Conservation (phyloP, 805 yeast genomes). For the Starmerella scarabaei region DNA sequence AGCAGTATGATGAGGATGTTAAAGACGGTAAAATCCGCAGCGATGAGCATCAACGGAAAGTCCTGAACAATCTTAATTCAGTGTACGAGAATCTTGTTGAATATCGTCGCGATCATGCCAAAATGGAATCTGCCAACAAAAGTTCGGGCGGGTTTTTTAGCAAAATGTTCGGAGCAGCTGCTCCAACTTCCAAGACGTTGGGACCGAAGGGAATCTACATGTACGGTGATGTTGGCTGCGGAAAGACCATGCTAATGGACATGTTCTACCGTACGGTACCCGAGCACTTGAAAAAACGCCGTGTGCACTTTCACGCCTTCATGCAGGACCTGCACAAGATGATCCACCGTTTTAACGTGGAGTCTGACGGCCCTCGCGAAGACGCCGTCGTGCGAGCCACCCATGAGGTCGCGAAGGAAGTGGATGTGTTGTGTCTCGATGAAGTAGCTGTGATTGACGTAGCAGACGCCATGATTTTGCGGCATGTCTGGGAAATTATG, state of each 20-base stretch:
- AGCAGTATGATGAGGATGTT: slow-evolving; percentile 28
- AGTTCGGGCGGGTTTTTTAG: neutral
- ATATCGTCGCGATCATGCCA: slow-evolving; percentile 45
- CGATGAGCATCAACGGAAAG: slow-evolving; percentile 70
- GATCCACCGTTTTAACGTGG: slow-evolving; percentile 55
- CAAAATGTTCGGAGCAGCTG: neutral
- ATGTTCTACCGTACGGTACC: slow-evolving; percentile 81
- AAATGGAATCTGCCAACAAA: slow-evolving; percentile 11
- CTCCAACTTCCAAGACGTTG: slow-evolving; percentile 8
- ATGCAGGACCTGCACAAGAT: slow-evolving; percentile 90
- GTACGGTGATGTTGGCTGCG: slow-evolving; percentile 97
- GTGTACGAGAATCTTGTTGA: slow-evolving; percentile 42
- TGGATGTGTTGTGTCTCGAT: slow-evolving; percentile 82
- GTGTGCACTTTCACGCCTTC: slow-evolving; percentile 92
- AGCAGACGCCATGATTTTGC: slow-evolving; percentile 92
- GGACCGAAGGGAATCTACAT: slow-evolving; percentile 73
- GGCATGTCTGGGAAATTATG: slow-evolving; percentile 56
- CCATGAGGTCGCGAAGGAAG: slow-evolving; percentile 59
- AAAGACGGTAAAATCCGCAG: slow-evolving; percentile 32
- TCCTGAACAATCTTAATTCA: slow-evolving; percentile 46
- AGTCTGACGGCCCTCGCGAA: slow-evolving; percentile 63
- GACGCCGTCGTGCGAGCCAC: slow-evolving; percentile 68
- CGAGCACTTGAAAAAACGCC: slow-evolving; percentile 52
- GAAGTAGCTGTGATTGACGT: slow-evolving; percentile 98
- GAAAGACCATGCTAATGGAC: slow-evolving; percentile 97